Base-by-base conservation (phyloP, 2,329 filamentous ascomycete genomes). In the Trichoderma atrobrunneum region DNA sequence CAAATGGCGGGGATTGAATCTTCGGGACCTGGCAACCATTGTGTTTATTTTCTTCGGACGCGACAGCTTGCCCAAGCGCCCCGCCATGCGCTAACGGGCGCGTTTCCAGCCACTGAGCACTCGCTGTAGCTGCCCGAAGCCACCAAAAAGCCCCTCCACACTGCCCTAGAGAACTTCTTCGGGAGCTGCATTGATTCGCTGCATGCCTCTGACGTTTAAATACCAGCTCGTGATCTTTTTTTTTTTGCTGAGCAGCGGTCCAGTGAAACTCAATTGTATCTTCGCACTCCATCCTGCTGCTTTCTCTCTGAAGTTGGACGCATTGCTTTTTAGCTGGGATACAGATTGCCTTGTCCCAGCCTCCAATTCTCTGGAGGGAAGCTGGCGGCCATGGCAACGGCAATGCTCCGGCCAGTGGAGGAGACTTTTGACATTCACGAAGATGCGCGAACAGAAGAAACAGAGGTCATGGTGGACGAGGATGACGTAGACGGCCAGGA, bases 391-490 rank as follows among this genome's bases (percentile, higher is more conserved):
- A 72, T 72, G 70, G 56, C 70, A 34, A 59, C 56, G 39, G 57
- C 69, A 56, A 69, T 51, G 70, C 70, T 66, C 30, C 77, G 76
- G 67, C 76, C 80, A 77, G 72, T 76, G 26, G 80, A 80, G 32
- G 81, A 84, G 26, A 76, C 80, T 16, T 87, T 87, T 73, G 80
- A 82, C 28, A 87, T 87, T 70, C 85, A 87, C 76, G 83, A 87
- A 73, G 86, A 87, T 81, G 81, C 78, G 1, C 82, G 82, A 18
- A 86, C 85, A 7, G 85, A 85, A 74, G 85, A 87, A 64, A 85
- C 85, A 1, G 83, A 86, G 74, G 82, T 87, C 82, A 84, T 86
- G 79, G 80, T 80, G 8, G 84, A 85, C n/a, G 81, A 81, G 28
- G 80, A 82, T 32, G 78, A 78, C 2, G 76, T 79, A 8, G 76